phyloP scores from a whole-genome alignment of 345 rosid species.

The Ailanthus altissimus region DNA sequence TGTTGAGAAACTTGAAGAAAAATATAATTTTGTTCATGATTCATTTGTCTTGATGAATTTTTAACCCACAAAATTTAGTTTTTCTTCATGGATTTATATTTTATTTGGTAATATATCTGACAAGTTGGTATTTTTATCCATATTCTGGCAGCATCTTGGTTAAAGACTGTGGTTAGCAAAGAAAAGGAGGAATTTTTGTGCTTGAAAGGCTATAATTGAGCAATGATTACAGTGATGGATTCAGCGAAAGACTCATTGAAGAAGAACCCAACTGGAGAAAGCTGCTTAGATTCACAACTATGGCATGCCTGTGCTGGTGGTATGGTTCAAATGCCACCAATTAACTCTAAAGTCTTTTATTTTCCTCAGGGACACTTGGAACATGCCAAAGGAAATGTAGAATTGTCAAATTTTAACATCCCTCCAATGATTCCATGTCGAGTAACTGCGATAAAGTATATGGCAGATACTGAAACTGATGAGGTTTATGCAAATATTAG shows the following conservation, averaged over 20 bases:
- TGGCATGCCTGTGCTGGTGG: conserved; percentile 99
- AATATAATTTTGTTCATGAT: neutral
- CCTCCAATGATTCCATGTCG: conserved; percentile 64
- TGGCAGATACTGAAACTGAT: conserved; percentile 90
- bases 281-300: conserved; percentile 79
- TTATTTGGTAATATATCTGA: neutral
- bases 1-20: neutral
- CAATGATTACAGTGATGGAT: conserved; percentile 54
- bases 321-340: conserved; percentile 88
- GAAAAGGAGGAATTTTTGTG: conserved; percentile 7
- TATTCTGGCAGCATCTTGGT: conserved; percentile 21
- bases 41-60: neutral
- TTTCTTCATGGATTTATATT: neutral
- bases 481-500: conserved; percentile 82
- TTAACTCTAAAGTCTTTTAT: conserved; percentile 72
- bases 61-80: neutral
- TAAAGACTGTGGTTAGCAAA: neutral
- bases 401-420: conserved; percentile 47
- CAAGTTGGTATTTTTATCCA: conserved; percentile 14
- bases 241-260: conserved; percentile 38
- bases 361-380: conserved; percentile 98
- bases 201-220: neutral
- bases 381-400: conserved; percentile 66
- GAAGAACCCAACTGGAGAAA: conserved; percentile 39
- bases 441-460: conserved; percentile 62